Percentiles rank a stretch among this genome's conserved stretches.
Evolutionary conservation across 2,329 filamentous ascomycete genomes (phyloP).

Genomic region (Neonectria punicea): DNA sequence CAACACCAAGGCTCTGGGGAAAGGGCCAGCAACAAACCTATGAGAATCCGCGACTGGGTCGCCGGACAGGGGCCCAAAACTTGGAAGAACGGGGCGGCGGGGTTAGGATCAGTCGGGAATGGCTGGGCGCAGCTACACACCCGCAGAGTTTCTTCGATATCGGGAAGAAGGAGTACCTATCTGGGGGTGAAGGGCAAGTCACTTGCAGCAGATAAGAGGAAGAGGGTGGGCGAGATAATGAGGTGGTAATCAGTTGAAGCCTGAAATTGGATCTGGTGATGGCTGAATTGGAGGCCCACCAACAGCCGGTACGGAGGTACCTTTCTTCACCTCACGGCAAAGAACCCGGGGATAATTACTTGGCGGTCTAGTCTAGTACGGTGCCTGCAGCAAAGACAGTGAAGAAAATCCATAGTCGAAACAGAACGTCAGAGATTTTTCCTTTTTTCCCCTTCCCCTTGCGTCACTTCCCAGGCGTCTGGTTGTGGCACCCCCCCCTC

Average conservation of each 20-base stretch:
- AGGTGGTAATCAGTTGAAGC: not conserved
- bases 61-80: slow-evolving; percentile 17
- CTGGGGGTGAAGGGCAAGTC: slow-evolving; percentile 5
- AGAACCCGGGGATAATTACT: not conserved
- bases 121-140: not conserved
- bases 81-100: slow-evolving; percentile 13
- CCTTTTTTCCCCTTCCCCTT: slow-evolving; percentile 2
- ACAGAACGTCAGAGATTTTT: slow-evolving; percentile 8
- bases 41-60: slow-evolving; percentile 3
- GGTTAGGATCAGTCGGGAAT: slow-evolving; percentile 1
- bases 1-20: not conserved
- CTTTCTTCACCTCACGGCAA: not conserved
- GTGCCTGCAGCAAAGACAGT: slow-evolving; percentile 11
- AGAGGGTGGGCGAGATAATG: slow-evolving; percentile 11
- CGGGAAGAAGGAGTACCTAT: not conserved
- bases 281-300: not conserved
- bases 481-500: slow-evolving; percentile 8
- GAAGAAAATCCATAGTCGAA: slow-evolving; percentile 6
- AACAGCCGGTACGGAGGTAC: not conserved
- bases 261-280: not conserved
- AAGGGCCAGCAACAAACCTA: slow-evolving; percentile 11
- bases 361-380: not conserved
- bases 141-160: not conserved
- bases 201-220: not conserved
- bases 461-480: slow-evolving; percentile 4